phyloP scores from a whole-genome alignment of 2,329 filamentous ascomycete genomes.

The Davidsoniella neocaledoniae region DNA sequence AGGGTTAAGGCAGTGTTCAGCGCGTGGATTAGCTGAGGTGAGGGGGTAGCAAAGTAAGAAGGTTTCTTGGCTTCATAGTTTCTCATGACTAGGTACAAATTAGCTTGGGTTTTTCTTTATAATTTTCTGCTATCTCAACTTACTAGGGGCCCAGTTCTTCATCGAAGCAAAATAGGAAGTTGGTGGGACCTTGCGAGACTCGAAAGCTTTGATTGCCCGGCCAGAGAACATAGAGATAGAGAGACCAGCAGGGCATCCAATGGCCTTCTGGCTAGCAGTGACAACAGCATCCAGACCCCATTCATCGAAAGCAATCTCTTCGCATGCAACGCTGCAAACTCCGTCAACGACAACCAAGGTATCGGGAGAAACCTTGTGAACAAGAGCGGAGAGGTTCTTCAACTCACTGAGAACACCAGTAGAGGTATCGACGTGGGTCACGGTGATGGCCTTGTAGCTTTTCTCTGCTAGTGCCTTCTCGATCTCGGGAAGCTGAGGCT shows the following conservation, averaged over 20 bases:
- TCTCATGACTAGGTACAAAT: conserved; percentile 56
- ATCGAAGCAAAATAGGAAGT: conserved; percentile 88
- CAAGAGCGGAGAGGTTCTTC: conserved; percentile 64
- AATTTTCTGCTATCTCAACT: conserved; percentile 17
- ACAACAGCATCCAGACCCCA: conserved; percentile 88
- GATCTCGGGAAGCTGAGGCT: conserved; percentile 72
- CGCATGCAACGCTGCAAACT: conserved; percentile 89
- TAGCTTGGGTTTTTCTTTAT: conserved; percentile 1
- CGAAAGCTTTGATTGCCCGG: conserved; percentile 65
- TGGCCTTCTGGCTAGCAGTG: conserved; percentile 92
- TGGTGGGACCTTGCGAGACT: conserved; percentile 65
- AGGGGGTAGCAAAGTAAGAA: conserved; percentile 93
- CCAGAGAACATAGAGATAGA: conserved; percentile 90
- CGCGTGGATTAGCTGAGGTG: conserved; percentile 83
- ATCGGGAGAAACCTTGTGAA: conserved; percentile 74
- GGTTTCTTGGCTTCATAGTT: conserved; percentile 98
- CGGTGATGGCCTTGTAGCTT: conserved; percentile 83
- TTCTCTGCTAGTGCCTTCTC: conserved; percentile 79
- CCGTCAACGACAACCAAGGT: conserved; percentile 88
- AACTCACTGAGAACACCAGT: conserved; percentile 91
- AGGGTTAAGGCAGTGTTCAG: conserved; percentile 78
- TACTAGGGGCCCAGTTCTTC: conserved; percentile 92
- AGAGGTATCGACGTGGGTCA: conserved; percentile 95
- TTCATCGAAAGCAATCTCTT: conserved; percentile 90
- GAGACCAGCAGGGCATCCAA: conserved; percentile 84